Conservation (phyloP, 371 early-diverging fungal genomes). For the Circinella minor region DNA sequence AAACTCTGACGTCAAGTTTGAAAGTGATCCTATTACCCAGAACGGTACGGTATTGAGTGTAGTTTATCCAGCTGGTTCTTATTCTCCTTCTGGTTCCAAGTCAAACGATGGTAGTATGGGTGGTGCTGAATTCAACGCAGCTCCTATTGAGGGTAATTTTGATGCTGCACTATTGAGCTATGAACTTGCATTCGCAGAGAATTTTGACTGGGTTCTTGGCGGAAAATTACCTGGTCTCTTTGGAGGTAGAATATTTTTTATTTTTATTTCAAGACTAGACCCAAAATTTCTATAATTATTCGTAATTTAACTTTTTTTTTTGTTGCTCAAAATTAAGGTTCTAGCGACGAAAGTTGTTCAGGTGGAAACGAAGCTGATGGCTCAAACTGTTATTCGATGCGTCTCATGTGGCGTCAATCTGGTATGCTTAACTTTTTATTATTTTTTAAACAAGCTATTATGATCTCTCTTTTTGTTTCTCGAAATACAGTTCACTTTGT, state of each 20-base stretch:
- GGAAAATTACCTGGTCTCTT: slow-evolving; percentile 61
- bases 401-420: slow-evolving; percentile 58
- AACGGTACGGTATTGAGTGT: slow-evolving; percentile 39
- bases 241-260: slow-evolving; percentile 31
- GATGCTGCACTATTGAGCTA: slow-evolving; percentile 57
- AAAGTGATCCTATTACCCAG: slow-evolving; percentile 45
- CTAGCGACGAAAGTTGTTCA: slow-evolving; percentile 49
- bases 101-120: slow-evolving; percentile 34
- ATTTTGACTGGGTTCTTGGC: slow-evolving; percentile 61
- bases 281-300: no score
- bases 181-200: slow-evolving; percentile 56
- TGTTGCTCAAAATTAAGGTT: slow-evolving; percentile 19
- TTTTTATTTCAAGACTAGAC: no score
- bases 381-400: slow-evolving; percentile 47
- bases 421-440: slow-evolving; percentile 30
- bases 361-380: slow-evolving; percentile 53
- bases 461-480: no score
- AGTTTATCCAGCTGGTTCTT: slow-evolving; percentile 51
- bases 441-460: no score
- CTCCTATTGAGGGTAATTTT: slow-evolving; percentile 38
- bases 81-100: slow-evolving; percentile 31
- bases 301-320: no score
- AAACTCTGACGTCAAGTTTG: slow-evolving; percentile 45
- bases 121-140: slow-evolving; percentile 52
- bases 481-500: no score